Base-by-base conservation (phyloP, 441 rosid species). In the Pelargonium fulgidum region DNA sequence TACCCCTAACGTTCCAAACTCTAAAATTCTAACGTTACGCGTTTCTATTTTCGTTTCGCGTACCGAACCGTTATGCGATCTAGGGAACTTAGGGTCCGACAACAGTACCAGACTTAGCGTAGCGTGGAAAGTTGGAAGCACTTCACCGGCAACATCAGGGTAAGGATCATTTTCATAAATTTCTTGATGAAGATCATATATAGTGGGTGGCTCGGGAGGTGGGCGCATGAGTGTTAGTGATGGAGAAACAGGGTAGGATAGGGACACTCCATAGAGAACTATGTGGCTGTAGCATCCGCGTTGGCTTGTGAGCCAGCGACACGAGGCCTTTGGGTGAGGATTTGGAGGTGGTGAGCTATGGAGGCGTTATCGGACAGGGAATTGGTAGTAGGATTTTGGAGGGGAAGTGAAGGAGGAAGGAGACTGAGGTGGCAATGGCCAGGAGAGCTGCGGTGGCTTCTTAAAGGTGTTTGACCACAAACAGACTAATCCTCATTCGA, bases 311-410 rank as follows among this genome's bases (percentile, higher is more conserved):
- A 75, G 62, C 96, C 95, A 3, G 96, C 93, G 2, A 84, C 86
- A 41, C 88, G 95, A 3, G 98, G 96, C 36, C 86, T 84, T 76
- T 83, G 89, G 64, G 93, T 90, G 84, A 92, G 95, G 77, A 75
- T 77, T 54, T 77, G 74, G 81, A 88, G 90, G 79, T 90, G 76
- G 68, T 80, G 72, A 2, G 98, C 75, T 58, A 82, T 19, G 8
- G 96, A 88, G 68, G 79, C 83, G 70, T 90, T 92, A 74, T 85
- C 84, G 19, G 92, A 77, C 29, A 88, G 75, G 71, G 87, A 72
- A 62, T 67, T 90, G 95, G 44, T 82, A 88, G 77, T 76, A 75
- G 2, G 90, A 73, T 74, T 86, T 83, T n/a, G 86, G 86, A 14
- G 79, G 54, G n/a, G 76, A 29, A 20, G 77, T 65, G 45, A 68